phyloP scores from a whole-genome alignment of 495 filamentous ascomycete species.

The Darksidea phi region DNA sequence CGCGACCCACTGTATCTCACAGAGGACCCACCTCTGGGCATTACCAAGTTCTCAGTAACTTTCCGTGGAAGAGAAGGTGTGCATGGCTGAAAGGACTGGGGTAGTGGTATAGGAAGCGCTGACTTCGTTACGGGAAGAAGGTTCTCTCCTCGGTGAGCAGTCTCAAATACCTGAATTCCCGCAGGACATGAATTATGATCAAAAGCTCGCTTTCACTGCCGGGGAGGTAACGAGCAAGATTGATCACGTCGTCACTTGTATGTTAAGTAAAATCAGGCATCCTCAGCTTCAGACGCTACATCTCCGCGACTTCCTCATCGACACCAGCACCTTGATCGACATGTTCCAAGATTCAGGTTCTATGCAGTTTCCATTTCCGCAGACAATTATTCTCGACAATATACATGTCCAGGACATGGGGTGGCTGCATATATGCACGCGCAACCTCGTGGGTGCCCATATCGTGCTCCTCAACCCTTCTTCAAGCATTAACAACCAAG shows the following conservation, averaged over 20 bases:
- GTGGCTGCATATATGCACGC: too few relatives aligned
- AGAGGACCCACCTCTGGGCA: not conserved
- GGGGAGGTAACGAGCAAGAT: not conserved
- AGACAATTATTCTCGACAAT: too few relatives aligned
- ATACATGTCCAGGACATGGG: too few relatives aligned
- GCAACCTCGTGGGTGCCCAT: too few relatives aligned
- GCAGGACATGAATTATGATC: not conserved
- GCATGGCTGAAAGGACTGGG: slow-evolving; percentile 1
- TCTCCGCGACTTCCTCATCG: not conserved
- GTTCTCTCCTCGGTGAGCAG: not conserved
- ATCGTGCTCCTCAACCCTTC: too few relatives aligned
- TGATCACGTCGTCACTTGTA: not conserved
- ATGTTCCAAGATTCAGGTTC: too few relatives aligned
- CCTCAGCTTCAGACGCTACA: not conserved
- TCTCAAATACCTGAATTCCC: slow-evolving; percentile 1
- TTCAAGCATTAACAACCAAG: too few relatives aligned
- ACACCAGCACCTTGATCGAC: too few relatives aligned
- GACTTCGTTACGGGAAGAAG: slow-evolving; percentile 2
- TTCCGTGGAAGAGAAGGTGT: slow-evolving; percentile 2
- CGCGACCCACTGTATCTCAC: not conserved
- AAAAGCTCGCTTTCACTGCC: not conserved
- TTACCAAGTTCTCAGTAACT: slow-evolving; percentile 7
- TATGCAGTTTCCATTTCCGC: too few relatives aligned
- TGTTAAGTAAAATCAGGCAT: not conserved
- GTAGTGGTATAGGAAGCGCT: not conserved